phyloP scores from a whole-genome alignment of 2,329 filamentous ascomycete genomes.

The Sclerotinia borealis region DNA sequence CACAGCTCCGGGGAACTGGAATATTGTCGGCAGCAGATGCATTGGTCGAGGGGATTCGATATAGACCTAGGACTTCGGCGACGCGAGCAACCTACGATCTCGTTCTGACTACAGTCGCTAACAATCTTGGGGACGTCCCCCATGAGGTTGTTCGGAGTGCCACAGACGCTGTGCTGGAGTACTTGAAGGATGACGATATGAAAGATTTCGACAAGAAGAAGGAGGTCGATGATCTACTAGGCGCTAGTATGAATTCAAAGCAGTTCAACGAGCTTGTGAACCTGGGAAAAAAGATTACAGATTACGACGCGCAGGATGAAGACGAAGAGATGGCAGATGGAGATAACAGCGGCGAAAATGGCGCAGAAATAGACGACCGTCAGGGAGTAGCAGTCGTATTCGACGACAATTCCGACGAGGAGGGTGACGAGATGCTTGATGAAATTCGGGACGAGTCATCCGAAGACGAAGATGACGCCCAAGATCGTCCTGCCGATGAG shows the following conservation, averaged over 20 bases:
- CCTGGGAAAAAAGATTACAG: slow-evolving; percentile 96
- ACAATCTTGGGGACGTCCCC: slow-evolving; percentile 84
- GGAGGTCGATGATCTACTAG: slow-evolving; percentile 88
- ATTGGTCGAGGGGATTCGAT: slow-evolving; percentile 83
- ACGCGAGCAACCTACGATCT: slow-evolving; percentile 92
- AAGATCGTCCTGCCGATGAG: slow-evolving; percentile 49
- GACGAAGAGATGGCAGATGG: slow-evolving; percentile 79
- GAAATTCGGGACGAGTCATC: slow-evolving; percentile 86
- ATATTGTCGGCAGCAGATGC: slow-evolving; percentile 81
- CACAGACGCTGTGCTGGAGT: slow-evolving; percentile 85
- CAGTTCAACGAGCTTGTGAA: slow-evolving; percentile 97
- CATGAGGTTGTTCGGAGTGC: slow-evolving; percentile 90
- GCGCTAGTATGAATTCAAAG: slow-evolving; percentile 73
- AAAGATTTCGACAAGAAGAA: slow-evolving; percentile 99
- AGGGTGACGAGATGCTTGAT: slow-evolving; percentile 67
- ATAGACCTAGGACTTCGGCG: slow-evolving; percentile 83
- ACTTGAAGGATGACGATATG: slow-evolving; percentile 87
- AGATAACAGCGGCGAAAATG: slow-evolving; percentile 58
- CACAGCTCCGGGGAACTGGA: slow-evolving; percentile 64
- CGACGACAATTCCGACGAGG: slow-evolving; percentile 80
- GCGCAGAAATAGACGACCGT: slow-evolving; percentile 80
- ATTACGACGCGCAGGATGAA: slow-evolving; percentile 94
- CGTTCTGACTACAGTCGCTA: slow-evolving; percentile 84
- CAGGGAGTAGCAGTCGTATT: slow-evolving; percentile 98
- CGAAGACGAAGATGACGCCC: slow-evolving; percentile 67